Evolutionary conservation across 495 filamentous ascomycete genomes (phyloP), one percentile per base, ranked within the genome.

Genomic region (Penicillium manginii): DNA sequence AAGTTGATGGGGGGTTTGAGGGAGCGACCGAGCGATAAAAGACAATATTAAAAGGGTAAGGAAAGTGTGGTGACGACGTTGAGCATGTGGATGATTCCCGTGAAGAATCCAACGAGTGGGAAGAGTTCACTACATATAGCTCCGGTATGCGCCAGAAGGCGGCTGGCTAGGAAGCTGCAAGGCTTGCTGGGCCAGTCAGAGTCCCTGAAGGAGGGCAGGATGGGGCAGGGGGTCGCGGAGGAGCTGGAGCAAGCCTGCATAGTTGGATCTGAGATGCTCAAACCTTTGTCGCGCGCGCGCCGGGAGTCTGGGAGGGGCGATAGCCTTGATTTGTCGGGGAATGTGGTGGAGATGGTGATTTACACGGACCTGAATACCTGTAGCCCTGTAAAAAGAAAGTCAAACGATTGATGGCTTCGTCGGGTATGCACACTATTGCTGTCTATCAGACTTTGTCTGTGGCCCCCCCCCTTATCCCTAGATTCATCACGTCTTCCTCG

Each of bases 61-160:
- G 47, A 70, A 40, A 42, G 50, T 55, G 54, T 26, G 60, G 54
- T 69, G 64, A 69, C 62, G 66, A 69, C 63, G 60, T 55, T 65
- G 69, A 50, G 70, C 71, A 74, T 74, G 71, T 61, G 71, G 68
- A 71, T 69, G 69, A 64, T 60, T 67, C 71, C 60, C 71, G 70
- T 74, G 71, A 74, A 71, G 70, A 74, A 71, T 72, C 57, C 52
- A 51, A 19, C 50, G 62, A 47, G 66, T 58, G 59, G 63, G 59
- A 70, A 67, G 61, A 37, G 52, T 55, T 47, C 39, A 62, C 19
- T 74, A 74, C 63, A 66, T 73, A 73, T 68, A 71, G 68, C 58
- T 61, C 54, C 57, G 67, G 65, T 66, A 70, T 70, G 67, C 58
- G 67, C 67, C 66, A 58, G 31, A 50, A 54, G 57, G 67, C 52